Conservation (phyloP, 2,329 filamentous ascomycete genomes). For the Phaeosphaeria sp. region DNA sequence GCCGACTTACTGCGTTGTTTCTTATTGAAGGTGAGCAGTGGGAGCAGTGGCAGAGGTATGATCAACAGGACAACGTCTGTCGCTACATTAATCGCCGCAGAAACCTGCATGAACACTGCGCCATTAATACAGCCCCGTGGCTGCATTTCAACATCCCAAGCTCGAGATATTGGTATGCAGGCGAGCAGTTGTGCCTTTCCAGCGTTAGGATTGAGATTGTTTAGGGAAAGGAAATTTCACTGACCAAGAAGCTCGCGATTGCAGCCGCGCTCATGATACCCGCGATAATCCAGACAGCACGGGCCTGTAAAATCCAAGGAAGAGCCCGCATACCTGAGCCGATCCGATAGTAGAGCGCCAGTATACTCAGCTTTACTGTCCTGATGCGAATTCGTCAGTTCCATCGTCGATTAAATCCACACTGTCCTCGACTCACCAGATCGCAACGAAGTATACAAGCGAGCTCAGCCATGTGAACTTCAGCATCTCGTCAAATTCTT, state of each 20-base stretch:
- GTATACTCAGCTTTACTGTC: conserved; percentile 40
- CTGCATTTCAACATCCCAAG: conserved; percentile 25
- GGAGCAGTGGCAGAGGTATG: conserved; percentile 32
- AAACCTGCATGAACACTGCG: conserved; percentile 25
- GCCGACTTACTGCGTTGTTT: conserved; percentile 29
- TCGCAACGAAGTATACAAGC: conserved; percentile 35
- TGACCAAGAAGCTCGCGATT: conserved; percentile 28
- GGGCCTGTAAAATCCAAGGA: conserved; percentile 29
- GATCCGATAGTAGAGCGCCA: conserved; percentile 37
- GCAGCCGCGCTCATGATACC: conserved; percentile 28
- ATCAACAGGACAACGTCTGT: conserved; percentile 31
- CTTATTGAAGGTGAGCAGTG: conserved; percentile 31
- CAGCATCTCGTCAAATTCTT: conserved; percentile 28
- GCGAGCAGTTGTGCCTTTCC: conserved; percentile 30
- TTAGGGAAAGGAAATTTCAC: too few species aligned
- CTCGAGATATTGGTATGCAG: conserved; percentile 26
- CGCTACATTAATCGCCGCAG: conserved; percentile 32
- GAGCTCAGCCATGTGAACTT: conserved; percentile 37
- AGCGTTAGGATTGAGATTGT: too few species aligned
- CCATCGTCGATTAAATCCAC: not conserved
- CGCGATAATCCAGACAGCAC: conserved; percentile 27
- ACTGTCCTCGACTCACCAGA: conserved; percentile 20
- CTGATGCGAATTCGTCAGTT: conserved; percentile 6
- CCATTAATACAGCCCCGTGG: conserved; percentile 26
- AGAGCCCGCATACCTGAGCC: conserved; percentile 29